Evolutionary conservation across 108 stramenopile species (phyloP).

Genomic region (Nitzschia putrida): DNA sequence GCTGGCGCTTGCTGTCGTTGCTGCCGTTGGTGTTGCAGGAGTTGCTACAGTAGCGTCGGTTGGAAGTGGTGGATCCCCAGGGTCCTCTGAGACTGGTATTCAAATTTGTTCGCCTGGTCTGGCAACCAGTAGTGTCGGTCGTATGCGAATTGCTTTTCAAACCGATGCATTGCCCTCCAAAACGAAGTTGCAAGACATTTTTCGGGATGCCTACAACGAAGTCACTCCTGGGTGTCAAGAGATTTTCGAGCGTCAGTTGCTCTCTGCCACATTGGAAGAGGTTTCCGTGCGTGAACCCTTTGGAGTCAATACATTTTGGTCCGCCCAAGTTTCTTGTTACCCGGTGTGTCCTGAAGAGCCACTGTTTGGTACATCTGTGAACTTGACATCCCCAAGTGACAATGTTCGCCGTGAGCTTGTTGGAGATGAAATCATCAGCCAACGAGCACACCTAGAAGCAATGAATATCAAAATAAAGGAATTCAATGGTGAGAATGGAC

Average conservation of each 20-base stretch:
- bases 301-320: slow-evolving; percentile 17
- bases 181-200: not conserved
- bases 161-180: slow-evolving; percentile 8
- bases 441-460: not conserved
- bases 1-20: slow-evolving; percentile 2
- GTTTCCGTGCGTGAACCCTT: not conserved
- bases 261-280: not conserved
- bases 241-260: slow-evolving; percentile 4
- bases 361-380: slow-evolving; percentile 6
- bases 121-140: not conserved
- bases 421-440: not conserved
- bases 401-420: not conserved
- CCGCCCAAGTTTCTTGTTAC: slow-evolving; percentile 4
- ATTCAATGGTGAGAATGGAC: not conserved
- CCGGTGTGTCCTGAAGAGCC: slow-evolving; percentile 17
- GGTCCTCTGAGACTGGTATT: not conserved
- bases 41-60: not conserved
- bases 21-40: not conserved
- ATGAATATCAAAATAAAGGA: slow-evolving; percentile 1
- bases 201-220: slow-evolving; percentile 10
- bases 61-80: not conserved
- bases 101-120: not conserved
- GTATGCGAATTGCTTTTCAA: slow-evolving; percentile 7
- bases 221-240: slow-evolving; percentile 16
- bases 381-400: not conserved